phyloP scores from a whole-genome alignment of 345 rosid genomes.

The Eucalyptus leucophloia region DNA sequence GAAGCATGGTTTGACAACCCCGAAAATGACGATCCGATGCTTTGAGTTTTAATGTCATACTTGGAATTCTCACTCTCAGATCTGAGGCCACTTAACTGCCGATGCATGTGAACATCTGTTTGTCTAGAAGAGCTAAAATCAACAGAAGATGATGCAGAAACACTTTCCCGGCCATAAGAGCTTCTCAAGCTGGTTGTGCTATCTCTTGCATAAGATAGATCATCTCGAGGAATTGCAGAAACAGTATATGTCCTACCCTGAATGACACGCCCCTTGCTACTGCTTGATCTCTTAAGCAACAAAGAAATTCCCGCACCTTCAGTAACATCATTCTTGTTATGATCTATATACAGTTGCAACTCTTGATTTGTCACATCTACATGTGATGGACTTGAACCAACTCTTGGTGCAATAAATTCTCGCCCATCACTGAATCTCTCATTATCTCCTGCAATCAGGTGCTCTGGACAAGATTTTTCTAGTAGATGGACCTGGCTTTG shows the following conservation, averaged over 20 bases:
- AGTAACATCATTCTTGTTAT: conserved; percentile 16
- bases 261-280: conserved; percentile 59
- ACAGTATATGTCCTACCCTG: conserved; percentile 58
- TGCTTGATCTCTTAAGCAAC: conserved; percentile 71
- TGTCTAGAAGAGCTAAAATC: conserved; percentile 65
- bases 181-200: conserved; percentile 66
- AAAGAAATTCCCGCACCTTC: conserved; percentile 58
- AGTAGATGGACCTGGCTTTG: conserved; percentile 12
- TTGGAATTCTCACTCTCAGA: conserved; percentile 59
- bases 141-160: conserved; percentile 74
- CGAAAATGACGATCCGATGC: conserved; percentile 37
- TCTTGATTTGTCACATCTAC: conserved; percentile 17
- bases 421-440: not conserved
- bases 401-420: not conserved
- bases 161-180: conserved; percentile 65
- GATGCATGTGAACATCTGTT: conserved; percentile 41
- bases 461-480: conserved; percentile 12
- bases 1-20: conserved; percentile 36
- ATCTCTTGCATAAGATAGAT: conserved; percentile 56
- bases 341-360: conserved; percentile 7
- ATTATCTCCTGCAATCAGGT: conserved; percentile 21
- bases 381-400: conserved; percentile 10
- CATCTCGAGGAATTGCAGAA: conserved; percentile 51
- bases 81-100: conserved; percentile 63
- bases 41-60: conserved; percentile 52